Evolutionary conservation across 2,329 filamentous ascomycete species (phyloP), one percentile per base, ranked within the genome.

Genomic region (Aspergillus transmontanensis): DNA sequence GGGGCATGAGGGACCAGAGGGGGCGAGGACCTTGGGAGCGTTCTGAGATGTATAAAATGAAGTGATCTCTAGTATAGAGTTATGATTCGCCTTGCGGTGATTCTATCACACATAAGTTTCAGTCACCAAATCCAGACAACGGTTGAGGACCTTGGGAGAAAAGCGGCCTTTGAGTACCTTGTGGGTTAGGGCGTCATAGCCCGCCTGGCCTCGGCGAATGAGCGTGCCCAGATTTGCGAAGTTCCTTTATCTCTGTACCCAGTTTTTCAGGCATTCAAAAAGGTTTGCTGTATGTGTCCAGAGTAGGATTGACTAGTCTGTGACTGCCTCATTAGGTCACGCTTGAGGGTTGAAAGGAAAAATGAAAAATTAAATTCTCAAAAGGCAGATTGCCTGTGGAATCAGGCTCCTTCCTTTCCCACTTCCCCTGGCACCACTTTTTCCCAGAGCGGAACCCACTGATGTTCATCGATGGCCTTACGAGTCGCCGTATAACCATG

Each of bases 21-120:
- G 57, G 59, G 63, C 67, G 71, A 66, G 74, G 73, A 77, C 75
- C 75, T 76, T 77, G 75, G 68, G 71, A 48, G 43, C 28, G 57
- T 51, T 48, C 45, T 26, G 30, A 59, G 57, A 51, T 53, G 32
- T 28, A 39, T 48, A 46, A 51, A 32, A 28, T 32, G 23, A 51
- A 21, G 43, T 12, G 57, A 50, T n/a, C 57, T 32, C 23, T 41
- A 10, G 7, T 26, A 26, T 23, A 14, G 21, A 23, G 23, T 39
- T 55, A 39, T 55, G 51, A 55, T 39, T 55, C 51, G 51, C 12
- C 26, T 55, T 39, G 51, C n/a, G 28, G 30, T 54, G 51, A 54
- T 54, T 54, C 51, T 28, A 54, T 36, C 51, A 54, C 51, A 54
- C 51, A 54, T 54, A 54, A 54, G 14, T 54, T 54, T 54, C 51